These are phyloP conservation scores for Dendryphion nanum DNA, from an alignment of 2,329 filamentous ascomycete species.

Conservation along the genomic window DNA sequence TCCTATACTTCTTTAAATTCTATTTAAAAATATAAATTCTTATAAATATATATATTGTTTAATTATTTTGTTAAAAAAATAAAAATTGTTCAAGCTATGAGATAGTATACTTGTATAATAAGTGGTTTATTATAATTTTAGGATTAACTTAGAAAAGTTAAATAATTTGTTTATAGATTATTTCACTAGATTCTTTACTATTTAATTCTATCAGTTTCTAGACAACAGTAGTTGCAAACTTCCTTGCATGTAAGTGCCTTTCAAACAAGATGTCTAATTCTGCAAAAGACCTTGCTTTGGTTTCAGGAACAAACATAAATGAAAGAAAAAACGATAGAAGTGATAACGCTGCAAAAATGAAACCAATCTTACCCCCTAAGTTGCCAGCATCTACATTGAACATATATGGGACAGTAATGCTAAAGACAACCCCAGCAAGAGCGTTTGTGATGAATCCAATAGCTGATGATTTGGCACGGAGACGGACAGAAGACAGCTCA, in stretches of 20 bases:
- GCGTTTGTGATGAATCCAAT: constrained; percentile 75
- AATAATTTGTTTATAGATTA: too few species aligned
- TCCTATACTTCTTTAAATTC: too few species aligned
- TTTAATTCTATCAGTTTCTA: constrained; percentile 2
- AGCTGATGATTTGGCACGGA: constrained; percentile 72
- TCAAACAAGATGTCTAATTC: constrained; percentile 5
- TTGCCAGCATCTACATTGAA: constrained; percentile 5
- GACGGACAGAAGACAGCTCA: constrained; percentile 72
- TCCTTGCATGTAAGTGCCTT: constrained; percentile 1
- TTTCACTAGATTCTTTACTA: neutral
- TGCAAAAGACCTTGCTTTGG: constrained; percentile 3
- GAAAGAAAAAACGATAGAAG: constrained; percentile 1
- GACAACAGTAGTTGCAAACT: constrained; percentile 1
- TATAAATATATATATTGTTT: too few species aligned
- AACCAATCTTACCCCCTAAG: constrained; percentile 1
- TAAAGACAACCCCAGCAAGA: constrained; percentile 4
- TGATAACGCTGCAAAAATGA: constrained; percentile 1
- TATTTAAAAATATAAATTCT: too few species aligned
- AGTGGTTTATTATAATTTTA: too few species aligned
- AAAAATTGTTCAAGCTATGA: too few species aligned
- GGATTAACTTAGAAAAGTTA: too few species aligned
- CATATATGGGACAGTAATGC: constrained; percentile 6
- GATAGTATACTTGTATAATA: too few species aligned
- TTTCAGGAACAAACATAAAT: constrained; percentile 4
- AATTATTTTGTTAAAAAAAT: too few species aligned